Percentiles rank a stretch among this genome's conserved stretches.
Conservation (phyloP, 2,329 filamentous ascomycete species). For the Didymella arachidicola region DNA sequence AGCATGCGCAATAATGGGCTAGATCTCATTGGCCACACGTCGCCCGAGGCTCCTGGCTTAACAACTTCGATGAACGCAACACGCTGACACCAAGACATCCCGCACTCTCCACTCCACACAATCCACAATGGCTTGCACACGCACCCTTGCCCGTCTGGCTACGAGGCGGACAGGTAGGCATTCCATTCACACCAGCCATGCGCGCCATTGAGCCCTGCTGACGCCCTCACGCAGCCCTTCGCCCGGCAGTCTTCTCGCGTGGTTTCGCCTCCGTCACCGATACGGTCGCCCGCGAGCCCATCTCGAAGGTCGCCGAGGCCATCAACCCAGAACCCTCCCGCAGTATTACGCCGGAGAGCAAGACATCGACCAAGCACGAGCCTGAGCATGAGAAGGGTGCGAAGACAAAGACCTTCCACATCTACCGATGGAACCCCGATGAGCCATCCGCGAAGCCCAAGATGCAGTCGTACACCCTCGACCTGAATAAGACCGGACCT, state of each 20-base stretch:
- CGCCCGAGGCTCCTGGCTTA: slow-evolving; percentile 11
- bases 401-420: slow-evolving; percentile 91
- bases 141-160: slow-evolving; percentile 50
- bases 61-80: slow-evolving; percentile 38
- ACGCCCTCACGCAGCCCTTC: slow-evolving; percentile 41
- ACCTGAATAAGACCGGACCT: slow-evolving; percentile 98
- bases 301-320: slow-evolving; percentile 43
- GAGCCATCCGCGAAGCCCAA: slow-evolving; percentile 88
- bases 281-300: slow-evolving; percentile 42
- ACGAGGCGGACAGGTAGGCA: slow-evolving; percentile 48
- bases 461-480: slow-evolving; percentile 94
- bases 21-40: slow-evolving; percentile 15
- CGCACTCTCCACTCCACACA: slow-evolving; percentile 38
- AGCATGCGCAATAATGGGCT: slow-evolving; percentile 11
- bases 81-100: slow-evolving; percentile 33
- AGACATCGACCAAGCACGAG: slow-evolving; percentile 69
- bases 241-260: slow-evolving; percentile 48
- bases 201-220: slow-evolving; percentile 37
- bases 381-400: slow-evolving; percentile 64
- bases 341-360: slow-evolving; percentile 54
- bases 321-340: slow-evolving; percentile 38
- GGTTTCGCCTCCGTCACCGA: slow-evolving; percentile 51
- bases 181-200: slow-evolving; percentile 1
- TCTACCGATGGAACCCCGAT: slow-evolving; percentile 99
- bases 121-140: slow-evolving; percentile 49